A percentile compares a stretch with the other conserved stretches of the same genome.
phyloP scores from a whole-genome alignment of 1,284 basidiomycete species.

The Heliocybe sulcata region DNA sequence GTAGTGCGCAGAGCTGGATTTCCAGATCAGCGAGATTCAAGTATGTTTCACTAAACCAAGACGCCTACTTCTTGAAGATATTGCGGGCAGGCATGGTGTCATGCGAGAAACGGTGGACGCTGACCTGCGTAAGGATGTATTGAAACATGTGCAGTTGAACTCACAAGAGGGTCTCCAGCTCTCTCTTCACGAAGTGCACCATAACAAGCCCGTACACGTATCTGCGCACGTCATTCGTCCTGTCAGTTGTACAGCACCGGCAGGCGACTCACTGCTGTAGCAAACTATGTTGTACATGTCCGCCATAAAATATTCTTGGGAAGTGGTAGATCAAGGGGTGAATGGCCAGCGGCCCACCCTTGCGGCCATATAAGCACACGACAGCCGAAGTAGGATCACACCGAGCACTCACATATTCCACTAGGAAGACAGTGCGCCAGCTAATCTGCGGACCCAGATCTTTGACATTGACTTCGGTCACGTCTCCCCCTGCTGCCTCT shows the following conservation, averaged over 20 bases:
- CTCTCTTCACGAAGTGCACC: conserved; percentile 88
- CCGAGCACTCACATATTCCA: conserved; percentile 77
- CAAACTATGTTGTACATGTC: conserved; percentile 61
- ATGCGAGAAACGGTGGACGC: conserved; percentile 92
- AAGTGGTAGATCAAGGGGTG: conserved; percentile 85
- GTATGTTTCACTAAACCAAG: conserved; percentile 4
- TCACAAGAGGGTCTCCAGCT: conserved; percentile 88
- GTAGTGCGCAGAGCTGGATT: conserved; percentile 77
- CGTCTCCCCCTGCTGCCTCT: conserved; percentile 49
- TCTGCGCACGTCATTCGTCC: conserved; percentile 29
- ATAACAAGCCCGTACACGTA: conserved; percentile 76
- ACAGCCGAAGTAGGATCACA: neutral
- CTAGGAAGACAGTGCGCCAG: conserved; percentile 81
- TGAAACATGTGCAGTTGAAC: conserved; percentile 12
- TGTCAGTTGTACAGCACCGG: neutral
- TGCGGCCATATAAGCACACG: neutral
- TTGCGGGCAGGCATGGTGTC: conserved; percentile 89
- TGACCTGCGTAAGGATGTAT: conserved; percentile 18
- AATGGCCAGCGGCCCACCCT: conserved; percentile 88
- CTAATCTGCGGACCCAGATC: conserved; percentile 85
- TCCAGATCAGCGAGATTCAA: conserved; percentile 4
- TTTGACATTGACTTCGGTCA: conserved; percentile 66
- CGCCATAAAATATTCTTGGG: conserved; percentile 63
- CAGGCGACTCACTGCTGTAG: conserved; percentile 61
- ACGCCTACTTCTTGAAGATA: conserved; percentile 83